Conservation (phyloP, 2,329 filamentous ascomycete genomes). For the Orbilia quercus region DNA sequence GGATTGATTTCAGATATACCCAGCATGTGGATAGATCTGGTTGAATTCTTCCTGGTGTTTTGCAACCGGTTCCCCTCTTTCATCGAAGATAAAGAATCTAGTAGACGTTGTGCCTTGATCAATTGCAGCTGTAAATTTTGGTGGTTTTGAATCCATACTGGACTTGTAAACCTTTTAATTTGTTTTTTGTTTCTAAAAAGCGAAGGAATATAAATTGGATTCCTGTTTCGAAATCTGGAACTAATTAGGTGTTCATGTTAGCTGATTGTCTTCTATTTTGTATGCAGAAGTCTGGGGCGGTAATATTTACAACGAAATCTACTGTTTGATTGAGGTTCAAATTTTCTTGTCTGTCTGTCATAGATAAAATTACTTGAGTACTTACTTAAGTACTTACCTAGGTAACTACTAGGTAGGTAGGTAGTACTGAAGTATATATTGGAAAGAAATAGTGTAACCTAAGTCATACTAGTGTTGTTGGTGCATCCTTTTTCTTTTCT, state of each 20-base stretch:
- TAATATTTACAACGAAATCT: too few species aligned
- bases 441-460: too few species aligned
- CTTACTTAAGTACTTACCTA: too few species aligned
- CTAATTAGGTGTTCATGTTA: background rate
- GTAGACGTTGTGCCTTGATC: slow-evolving; percentile 92
- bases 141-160: slow-evolving; percentile 61
- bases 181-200: too few species aligned
- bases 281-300: too few species aligned
- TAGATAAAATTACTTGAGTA: too few species aligned
- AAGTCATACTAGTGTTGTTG: slow-evolving; percentile 10
- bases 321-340: too few species aligned
- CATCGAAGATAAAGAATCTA: slow-evolving; percentile 89
- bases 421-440: too few species aligned
- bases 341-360: too few species aligned
- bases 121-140: slow-evolving; percentile 83
- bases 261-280: too few species aligned
- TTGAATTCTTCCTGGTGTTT: slow-evolving; percentile 88
- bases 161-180: slow-evolving; percentile 4
- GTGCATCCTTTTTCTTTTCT: slow-evolving; percentile 15
- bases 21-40: slow-evolving; percentile 84
- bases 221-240: background rate
- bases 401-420: too few species aligned
- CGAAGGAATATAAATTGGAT: too few species aligned
- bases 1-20: slow-evolving; percentile 68
- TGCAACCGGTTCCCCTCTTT: slow-evolving; percentile 78